phyloP scores from a whole-genome alignment of 306 rosid species.

The Cercis canadensis region DNA sequence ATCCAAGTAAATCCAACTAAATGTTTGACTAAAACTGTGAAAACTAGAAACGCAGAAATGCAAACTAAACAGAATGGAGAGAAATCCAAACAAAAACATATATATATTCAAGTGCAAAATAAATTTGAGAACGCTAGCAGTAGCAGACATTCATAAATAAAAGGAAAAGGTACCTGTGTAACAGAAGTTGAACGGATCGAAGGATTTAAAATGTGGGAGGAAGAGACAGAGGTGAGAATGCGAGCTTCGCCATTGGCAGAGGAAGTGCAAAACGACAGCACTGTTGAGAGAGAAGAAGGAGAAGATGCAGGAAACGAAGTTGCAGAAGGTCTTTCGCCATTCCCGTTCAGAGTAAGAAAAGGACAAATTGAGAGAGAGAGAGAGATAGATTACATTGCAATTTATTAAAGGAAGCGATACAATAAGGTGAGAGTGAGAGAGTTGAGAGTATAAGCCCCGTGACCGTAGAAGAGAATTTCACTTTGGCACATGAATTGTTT shows the following conservation, averaged over 20 bases:
- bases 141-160: background rate
- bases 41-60: slow-evolving; percentile 16
- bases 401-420: slow-evolving; percentile 23
- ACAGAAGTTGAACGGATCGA: slow-evolving; percentile 49
- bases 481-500: background rate
- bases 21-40: background rate
- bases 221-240: slow-evolving; percentile 41
- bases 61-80: no score
- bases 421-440: background rate
- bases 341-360: slow-evolving; percentile 45
- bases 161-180: slow-evolving; percentile 47
- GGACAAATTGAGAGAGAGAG: slow-evolving; percentile 49
- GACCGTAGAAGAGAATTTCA: background rate
- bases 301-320: slow-evolving; percentile 60
- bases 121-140: slow-evolving; percentile 29
- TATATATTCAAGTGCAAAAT: background rate
- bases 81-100: background rate
- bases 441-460: background rate
- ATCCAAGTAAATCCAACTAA: slow-evolving; percentile 19
- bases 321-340: slow-evolving; percentile 80
- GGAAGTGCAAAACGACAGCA: slow-evolving; percentile 62
- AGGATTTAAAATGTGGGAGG: slow-evolving; percentile 50
- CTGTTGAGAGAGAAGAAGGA: slow-evolving; percentile 40
- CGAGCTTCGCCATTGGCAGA: slow-evolving; percentile 31
- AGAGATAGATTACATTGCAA: slow-evolving; percentile 25